Evolutionary conservation across 805 yeast species (phyloP).

Genomic region (Ogataea minuta): DNA sequence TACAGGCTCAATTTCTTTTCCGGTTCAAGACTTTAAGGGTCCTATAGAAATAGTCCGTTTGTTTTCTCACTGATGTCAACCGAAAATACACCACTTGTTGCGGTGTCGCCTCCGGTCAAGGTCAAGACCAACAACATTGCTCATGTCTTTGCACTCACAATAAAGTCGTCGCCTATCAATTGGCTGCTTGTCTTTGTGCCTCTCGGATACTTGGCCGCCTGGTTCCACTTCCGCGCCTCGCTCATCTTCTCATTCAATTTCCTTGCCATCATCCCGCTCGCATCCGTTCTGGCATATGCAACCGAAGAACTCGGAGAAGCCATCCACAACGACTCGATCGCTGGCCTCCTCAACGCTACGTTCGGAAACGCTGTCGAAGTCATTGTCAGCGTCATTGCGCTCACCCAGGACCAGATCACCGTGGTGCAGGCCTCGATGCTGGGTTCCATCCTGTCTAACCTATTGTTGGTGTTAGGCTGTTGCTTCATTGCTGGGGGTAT

Average conservation of each 20-base stretch:
- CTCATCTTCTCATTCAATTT: conserved; percentile 72
- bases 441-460: conserved; percentile 87
- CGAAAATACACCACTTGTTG: conserved; percentile 15
- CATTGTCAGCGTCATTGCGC: conserved; percentile 89
- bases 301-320: conserved; percentile 88
- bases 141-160: conserved; percentile 16
- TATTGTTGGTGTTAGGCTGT: conserved; percentile 89
- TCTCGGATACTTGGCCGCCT: conserved; percentile 75
- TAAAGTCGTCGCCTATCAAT: conserved; percentile 56
- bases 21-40: neutral
- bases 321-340: conserved; percentile 81
- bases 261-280: conserved; percentile 87
- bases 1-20: neutral
- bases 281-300: conserved; percentile 84
- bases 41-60: neutral
- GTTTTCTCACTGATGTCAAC: conserved; percentile 11
- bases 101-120: conserved; percentile 5
- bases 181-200: conserved; percentile 83
- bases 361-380: conserved; percentile 98
- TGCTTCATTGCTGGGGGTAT: conserved; percentile 93
- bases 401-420: conserved; percentile 79
- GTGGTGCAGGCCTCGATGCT: conserved; percentile 98
- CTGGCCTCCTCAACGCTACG: conserved; percentile 93
- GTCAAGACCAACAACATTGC: conserved; percentile 5
- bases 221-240: conserved; percentile 50